Conservation (phyloP, 2,329 filamentous ascomycete species). For the Ophioceras dolichostomum region DNA sequence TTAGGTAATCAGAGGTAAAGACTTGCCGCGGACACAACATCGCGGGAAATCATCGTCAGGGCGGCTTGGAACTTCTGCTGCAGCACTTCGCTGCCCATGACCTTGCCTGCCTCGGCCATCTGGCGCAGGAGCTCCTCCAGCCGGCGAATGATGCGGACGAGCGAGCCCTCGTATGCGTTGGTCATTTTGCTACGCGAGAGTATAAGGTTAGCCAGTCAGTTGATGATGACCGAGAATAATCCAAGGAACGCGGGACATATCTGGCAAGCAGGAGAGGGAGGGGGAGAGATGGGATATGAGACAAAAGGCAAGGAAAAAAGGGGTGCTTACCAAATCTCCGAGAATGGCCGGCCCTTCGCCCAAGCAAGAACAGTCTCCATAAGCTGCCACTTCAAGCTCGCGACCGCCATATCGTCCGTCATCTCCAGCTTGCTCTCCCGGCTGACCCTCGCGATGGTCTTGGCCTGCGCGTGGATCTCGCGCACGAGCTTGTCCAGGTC, state of each 20-base stretch:
- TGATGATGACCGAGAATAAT: conserved; percentile 4
- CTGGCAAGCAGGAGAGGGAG: not conserved
- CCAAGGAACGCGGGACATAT: conserved; percentile 1
- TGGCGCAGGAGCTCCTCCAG: conserved; percentile 89
- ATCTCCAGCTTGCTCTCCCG: conserved; percentile 86
- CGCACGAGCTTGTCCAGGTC: conserved; percentile 76
- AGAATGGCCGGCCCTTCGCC: conserved; percentile 82
- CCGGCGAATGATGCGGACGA: conserved; percentile 91
- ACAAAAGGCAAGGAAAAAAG: conserved; percentile 11
- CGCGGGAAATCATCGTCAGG: conserved; percentile 73
- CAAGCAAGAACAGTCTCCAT: conserved; percentile 95
- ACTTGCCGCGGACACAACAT: conserved; percentile 91
- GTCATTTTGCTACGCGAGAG: conserved; percentile 73
- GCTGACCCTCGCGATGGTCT: conserved; percentile 83
- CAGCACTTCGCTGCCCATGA: conserved; percentile 95
- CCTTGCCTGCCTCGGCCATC: conserved; percentile 90
- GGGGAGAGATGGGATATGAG: not conserved
- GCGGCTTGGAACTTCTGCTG: conserved; percentile 85
- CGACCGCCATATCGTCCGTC: conserved; percentile 91
- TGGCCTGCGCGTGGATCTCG: conserved; percentile 77
- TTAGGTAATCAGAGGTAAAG: conserved; percentile 69
- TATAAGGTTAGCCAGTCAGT: not conserved
- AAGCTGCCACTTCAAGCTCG: conserved; percentile 82
- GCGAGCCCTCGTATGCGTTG: conserved; percentile 89
- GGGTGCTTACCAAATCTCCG: conserved; percentile 74